A percentile compares a stretch with the other conserved stretches of the same genome.
Conservation (phyloP, 305 asterid genomes). For the Rubia tinctorum region DNA sequence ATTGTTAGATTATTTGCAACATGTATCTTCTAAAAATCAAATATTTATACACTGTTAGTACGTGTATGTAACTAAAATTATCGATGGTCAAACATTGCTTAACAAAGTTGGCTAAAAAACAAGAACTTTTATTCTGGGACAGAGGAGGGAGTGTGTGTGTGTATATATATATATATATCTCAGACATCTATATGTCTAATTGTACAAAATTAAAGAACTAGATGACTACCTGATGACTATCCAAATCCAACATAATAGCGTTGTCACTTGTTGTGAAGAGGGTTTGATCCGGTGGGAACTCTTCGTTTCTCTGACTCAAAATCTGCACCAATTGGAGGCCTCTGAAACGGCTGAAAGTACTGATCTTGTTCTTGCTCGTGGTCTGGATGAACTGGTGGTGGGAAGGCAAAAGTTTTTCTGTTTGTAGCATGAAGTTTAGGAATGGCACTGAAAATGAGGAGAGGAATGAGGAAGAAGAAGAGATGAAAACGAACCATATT, state of each 20-base stretch:
- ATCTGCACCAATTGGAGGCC: slow-evolving; percentile 18
- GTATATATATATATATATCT: background rate
- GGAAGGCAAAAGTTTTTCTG: background rate
- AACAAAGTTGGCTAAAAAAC: no score
- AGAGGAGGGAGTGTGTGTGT: no score
- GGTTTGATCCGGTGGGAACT: slow-evolving; percentile 36
- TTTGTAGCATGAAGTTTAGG: slow-evolving; percentile 15
- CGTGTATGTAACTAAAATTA: no score
- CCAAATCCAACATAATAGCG: background rate
- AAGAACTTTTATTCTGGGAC: no score
- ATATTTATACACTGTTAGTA: no score
- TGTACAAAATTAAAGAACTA: background rate
- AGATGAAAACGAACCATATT: slow-evolving; percentile 19
- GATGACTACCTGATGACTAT: background rate
- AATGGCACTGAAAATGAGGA: slow-evolving; percentile 13
- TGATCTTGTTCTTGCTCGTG: background rate
- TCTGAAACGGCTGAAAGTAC: slow-evolving; percentile 9
- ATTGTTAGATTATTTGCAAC: no score
- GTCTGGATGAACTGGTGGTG: background rate
- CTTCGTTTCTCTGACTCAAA: slow-evolving; percentile 22
- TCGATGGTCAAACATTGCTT: no score
- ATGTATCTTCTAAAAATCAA: no score
- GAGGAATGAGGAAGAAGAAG: slow-evolving; percentile 11
- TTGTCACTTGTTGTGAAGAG: slow-evolving; percentile 29
- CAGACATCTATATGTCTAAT: background rate